Percentiles rank a stretch among this genome's conserved stretches.
phyloP scores from a whole-genome alignment of 129 eudicot species.

The Rutidosis leptorrhynchoides region DNA sequence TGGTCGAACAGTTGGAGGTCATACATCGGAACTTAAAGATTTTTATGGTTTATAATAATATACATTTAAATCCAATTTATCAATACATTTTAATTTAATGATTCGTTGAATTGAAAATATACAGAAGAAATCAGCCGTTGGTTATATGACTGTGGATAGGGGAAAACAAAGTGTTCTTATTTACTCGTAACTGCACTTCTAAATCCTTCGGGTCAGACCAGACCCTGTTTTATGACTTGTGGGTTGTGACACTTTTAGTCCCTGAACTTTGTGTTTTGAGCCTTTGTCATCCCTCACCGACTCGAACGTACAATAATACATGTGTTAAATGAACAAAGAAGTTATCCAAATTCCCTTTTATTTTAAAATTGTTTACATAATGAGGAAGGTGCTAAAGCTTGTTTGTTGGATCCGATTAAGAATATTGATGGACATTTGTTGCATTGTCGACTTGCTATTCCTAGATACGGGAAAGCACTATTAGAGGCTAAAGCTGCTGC shows the following conservation, averaged over 20 bases:
- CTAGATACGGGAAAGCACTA: constrained; percentile 30
- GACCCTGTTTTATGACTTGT: background rate
- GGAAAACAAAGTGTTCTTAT: background rate
- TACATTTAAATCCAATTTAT: constrained; percentile 17
- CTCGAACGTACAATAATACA: too few species aligned
- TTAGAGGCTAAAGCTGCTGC: constrained; percentile 20
- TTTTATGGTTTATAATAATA: background rate
- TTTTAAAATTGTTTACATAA: too few species aligned
- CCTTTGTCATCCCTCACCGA: background rate
- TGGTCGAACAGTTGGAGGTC: constrained; percentile 33
- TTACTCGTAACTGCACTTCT: background rate
- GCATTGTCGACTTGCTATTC: constrained; percentile 51
- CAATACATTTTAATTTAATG: background rate
- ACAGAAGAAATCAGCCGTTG: constrained; percentile 20
- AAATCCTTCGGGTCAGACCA: constrained; percentile 24
- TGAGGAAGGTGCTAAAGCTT: constrained; percentile 49
- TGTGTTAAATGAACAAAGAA: too few species aligned
- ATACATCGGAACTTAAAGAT: constrained; percentile 28
- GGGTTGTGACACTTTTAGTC: background rate
- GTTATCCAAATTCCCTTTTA: too few species aligned
- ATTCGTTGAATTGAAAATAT: constrained; percentile 2
- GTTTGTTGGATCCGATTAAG: constrained; percentile 51
- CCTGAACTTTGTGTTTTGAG: background rate
- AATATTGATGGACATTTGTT: constrained; percentile 34
- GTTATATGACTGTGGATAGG: constrained; percentile 30